Evolutionary conservation across 257 asterid species (phyloP).

Genomic region (Verbena officinalis): DNA sequence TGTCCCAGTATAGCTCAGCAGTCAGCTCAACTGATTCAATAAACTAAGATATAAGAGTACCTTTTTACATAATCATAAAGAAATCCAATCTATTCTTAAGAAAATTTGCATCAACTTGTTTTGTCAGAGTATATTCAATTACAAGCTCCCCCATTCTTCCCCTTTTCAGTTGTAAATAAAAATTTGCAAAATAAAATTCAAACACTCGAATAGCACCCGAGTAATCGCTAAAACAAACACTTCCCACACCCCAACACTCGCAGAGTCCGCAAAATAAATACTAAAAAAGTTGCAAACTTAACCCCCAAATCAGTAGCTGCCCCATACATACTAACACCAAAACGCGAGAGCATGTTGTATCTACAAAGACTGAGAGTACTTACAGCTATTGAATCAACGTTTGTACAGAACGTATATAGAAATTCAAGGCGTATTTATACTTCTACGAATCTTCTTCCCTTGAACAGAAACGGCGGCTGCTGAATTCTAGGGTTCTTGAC

Average conservation of each 20-base stretch:
- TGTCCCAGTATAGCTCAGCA: no score
- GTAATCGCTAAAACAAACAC: slow-evolving; percentile 16
- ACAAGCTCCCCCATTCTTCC: slow-evolving; percentile 19
- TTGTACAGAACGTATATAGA: background rate
- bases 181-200: background rate
- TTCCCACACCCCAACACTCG: slow-evolving; percentile 9
- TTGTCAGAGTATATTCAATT: background rate
- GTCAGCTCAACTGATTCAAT: no score
- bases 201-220: slow-evolving; percentile 13
- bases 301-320: slow-evolving; percentile 9
- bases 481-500: slow-evolving; percentile 46
- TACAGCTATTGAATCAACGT: slow-evolving; percentile 39
- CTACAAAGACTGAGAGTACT: slow-evolving; percentile 31
- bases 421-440: slow-evolving; percentile 3
- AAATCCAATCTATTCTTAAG: background rate
- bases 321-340: background rate
- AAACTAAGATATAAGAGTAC: no score
- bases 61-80: background rate
- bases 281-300: background rate
- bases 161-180: background rate
- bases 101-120: background rate
- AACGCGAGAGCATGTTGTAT: background rate
- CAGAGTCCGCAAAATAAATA: slow-evolving; percentile 8
- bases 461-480: slow-evolving; percentile 62
- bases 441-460: slow-evolving; percentile 23